phyloP scores from a whole-genome alignment of 345 rosid species.

The Angophora floribunda region DNA sequence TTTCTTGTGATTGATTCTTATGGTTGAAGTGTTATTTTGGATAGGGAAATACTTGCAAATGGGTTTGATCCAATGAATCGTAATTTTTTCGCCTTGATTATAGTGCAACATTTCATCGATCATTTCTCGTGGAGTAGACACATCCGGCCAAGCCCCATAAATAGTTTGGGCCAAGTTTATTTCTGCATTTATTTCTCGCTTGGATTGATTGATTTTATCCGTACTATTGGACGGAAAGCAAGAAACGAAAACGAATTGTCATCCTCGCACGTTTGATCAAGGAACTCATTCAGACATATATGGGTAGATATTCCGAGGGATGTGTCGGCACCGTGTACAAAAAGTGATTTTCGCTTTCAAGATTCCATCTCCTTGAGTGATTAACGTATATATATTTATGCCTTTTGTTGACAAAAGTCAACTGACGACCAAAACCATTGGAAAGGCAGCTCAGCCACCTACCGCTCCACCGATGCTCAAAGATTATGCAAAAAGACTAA shows the following conservation, averaged over 20 bases:
- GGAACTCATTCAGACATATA: background rate
- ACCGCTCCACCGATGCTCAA: background rate
- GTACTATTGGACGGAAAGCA: background rate
- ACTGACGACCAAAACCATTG: background rate
- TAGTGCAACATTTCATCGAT: background rate
- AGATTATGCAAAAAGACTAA: background rate
- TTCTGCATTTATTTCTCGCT: background rate
- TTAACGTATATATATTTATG: background rate
- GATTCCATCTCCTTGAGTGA: background rate
- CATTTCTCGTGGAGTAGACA: background rate
- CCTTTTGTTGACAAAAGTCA: background rate
- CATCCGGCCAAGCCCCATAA: background rate
- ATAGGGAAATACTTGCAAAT: background rate
- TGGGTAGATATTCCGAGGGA: background rate
- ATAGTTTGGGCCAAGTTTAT: fast-evolving
- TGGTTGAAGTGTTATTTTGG: background rate
- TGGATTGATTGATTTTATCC: background rate
- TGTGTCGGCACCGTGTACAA: background rate
- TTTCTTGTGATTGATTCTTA: background rate
- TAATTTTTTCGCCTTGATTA: background rate
- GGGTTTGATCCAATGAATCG: background rate
- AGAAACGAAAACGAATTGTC: background rate
- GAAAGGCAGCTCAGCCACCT: background rate
- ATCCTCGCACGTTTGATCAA: background rate
- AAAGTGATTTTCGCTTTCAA: background rate